Conservation (phyloP, 257 asterid species). For the Scutellaria baicalensis region DNA sequence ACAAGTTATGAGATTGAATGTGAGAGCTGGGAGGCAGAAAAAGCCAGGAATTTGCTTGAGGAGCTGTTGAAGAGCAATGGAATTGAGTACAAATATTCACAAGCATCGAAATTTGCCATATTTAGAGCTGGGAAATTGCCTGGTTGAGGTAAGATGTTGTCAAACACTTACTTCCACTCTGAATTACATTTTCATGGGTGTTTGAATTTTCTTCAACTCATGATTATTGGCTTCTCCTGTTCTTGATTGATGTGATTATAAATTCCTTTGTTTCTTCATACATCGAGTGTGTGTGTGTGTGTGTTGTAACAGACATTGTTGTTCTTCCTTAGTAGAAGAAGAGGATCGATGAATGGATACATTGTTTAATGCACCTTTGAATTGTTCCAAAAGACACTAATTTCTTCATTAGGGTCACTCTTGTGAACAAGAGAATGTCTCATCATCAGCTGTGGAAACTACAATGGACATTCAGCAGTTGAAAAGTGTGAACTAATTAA, state of each 20-base stretch:
- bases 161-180: background rate
- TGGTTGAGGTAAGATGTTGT: slow-evolving; percentile 15
- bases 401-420: background rate
- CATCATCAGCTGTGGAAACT: background rate
- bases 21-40: slow-evolving; percentile 75
- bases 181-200: background rate
- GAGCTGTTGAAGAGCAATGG: slow-evolving; percentile 49
- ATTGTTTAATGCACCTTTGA: too few species aligned
- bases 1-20: slow-evolving; percentile 76
- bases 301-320: too few species aligned
- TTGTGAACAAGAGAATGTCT: background rate
- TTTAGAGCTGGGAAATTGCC: slow-evolving; percentile 70
- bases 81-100: slow-evolving; percentile 51
- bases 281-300: too few species aligned
- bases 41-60: slow-evolving; percentile 48
- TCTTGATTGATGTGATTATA: background rate
- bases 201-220: too few species aligned
- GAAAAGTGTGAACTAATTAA: background rate
- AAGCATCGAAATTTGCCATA: slow-evolving; percentile 55
- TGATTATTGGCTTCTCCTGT: background rate
- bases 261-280: background rate
- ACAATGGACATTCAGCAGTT: background rate
- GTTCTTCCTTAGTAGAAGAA: background rate
- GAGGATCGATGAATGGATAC: too few species aligned
- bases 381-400: background rate